These are phyloP conservation scores for Cucurbitaria berberidis DNA, from an alignment of 2,329 filamentous ascomycete species.

Conservation along the genomic window DNA sequence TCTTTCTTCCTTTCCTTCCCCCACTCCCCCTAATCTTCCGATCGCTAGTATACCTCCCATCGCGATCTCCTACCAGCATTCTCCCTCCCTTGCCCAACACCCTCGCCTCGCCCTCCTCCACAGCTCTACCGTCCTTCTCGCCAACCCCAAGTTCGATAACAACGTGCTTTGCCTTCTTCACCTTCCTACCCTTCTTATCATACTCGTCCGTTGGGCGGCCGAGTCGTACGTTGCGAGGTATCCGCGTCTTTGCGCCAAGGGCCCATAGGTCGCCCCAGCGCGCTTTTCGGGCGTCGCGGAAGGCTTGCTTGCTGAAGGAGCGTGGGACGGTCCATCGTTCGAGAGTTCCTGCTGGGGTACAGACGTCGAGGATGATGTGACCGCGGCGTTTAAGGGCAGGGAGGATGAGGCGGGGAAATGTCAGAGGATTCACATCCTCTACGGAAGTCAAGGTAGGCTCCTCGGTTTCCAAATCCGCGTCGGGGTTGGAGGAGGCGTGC, in stretches of 20 bases:
- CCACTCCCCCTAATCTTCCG: constrained; percentile 47
- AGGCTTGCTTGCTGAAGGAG: constrained; percentile 80
- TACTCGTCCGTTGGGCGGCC: constrained; percentile 56
- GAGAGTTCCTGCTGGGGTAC: constrained; percentile 81
- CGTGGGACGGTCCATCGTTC: constrained; percentile 94
- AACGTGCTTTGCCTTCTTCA: constrained; percentile 38
- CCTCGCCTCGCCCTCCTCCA: constrained; percentile 26
- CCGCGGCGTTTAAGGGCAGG: constrained; percentile 85
- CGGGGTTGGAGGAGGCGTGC: constrained; percentile 14
- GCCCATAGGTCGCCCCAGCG: constrained; percentile 96
- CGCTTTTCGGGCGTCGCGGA: constrained; percentile 89
- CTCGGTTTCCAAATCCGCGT: constrained; percentile 16
- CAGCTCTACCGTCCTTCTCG: constrained; percentile 28
- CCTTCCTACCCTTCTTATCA: constrained; percentile 49
- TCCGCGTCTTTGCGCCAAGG: constrained; percentile 86
- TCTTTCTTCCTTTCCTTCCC: constrained; percentile 49
- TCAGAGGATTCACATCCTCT: constrained; percentile 58
- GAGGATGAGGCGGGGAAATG: constrained; percentile 78
- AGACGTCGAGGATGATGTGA: constrained; percentile 88
- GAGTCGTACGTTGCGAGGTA: constrained; percentile 65
- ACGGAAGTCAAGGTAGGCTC: constrained; percentile 41
- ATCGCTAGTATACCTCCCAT: constrained; percentile 39
- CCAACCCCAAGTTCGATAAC: constrained; percentile 38
- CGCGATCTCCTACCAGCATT: constrained; percentile 38
- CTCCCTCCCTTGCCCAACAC: constrained; percentile 20